Base-by-base conservation (phyloP, 352 stramenopile species). In the Salisapilia sapeloensis region DNA sequence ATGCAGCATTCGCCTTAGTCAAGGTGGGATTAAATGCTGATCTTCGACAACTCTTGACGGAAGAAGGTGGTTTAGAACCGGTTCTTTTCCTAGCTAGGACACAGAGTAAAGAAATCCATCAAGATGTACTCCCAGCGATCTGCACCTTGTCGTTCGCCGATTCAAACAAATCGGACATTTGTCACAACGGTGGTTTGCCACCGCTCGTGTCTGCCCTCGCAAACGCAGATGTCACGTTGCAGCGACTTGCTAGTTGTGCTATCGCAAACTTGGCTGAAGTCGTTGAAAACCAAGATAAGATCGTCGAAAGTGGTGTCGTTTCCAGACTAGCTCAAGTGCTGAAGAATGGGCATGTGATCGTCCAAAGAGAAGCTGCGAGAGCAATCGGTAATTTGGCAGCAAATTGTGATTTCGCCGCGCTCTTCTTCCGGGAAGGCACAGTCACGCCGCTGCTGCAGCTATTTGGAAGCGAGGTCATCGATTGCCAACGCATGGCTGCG, bases 11-110 rank as follows among this genome's bases (percentile, higher is more conserved):
- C 39, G 87, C 91, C 17, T 56, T 97, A 9, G 85, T 95, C 8
- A 95, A 97, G 35, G 74, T 98, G n/a, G 83, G 86, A 1, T 53
- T 94, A 16, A 98, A 98, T 41, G 80, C 83, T 1, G 82, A 97
- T 42, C 53, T 97, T 24, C 78, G 87, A 22, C 85, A 94, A 50
- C 69, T 83, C 21, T 82, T 98, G 27, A 97, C 92, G 0, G 81
- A 96, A 29, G 90, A 96, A 51, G 92, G 92, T 12, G 92, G 90
- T 4, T 59, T 98, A 1, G 89, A 97, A 48, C 83, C 93, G 0
- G 86, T 98, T n/a, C 60, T 98, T 0, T 97, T 93, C 49, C 72
- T 98, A 1, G 82, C 86, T 4, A 57, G 87, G 21, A 97, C 83
- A 9, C 81, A 97, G 38, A 74, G 95, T 44, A 48, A 67, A 0